These are phyloP conservation scores for Aphanoascus verrucosus DNA, from an alignment of 2,329 filamentous ascomycete species.

Conservation along the genomic window DNA sequence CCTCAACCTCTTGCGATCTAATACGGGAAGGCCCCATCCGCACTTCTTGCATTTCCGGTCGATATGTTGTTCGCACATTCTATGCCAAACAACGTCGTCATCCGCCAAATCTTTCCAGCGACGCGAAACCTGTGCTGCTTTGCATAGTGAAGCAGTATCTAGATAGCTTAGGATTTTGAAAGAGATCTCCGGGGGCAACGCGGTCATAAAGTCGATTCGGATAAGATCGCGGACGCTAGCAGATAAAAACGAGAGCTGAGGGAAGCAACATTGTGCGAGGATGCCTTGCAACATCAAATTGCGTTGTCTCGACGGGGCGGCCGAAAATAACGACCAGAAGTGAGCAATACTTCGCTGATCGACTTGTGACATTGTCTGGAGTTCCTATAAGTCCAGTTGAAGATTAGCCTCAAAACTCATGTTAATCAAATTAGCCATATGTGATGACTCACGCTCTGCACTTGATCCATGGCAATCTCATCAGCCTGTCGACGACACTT, in stretches of 20 bases:
- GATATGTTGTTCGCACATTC: constrained; percentile 96
- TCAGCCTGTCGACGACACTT: constrained; percentile 89
- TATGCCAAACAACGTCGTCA: constrained; percentile 94
- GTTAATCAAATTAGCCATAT: too few species aligned
- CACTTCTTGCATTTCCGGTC: constrained; percentile 90
- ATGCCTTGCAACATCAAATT: constrained; percentile 96
- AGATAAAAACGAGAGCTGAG: constrained; percentile 86
- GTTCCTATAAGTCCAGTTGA: constrained; percentile 45
- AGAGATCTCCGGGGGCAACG: constrained; percentile 77
- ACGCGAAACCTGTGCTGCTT: constrained; percentile 85
- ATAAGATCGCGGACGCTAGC: constrained; percentile 86
- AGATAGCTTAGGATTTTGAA: constrained; percentile 90
- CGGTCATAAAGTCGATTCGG: constrained; percentile 90
- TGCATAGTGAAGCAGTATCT: constrained; percentile 88
- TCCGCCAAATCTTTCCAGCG: constrained; percentile 86
- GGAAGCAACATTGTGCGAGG: constrained; percentile 92
- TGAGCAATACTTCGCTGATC: constrained; percentile 95
- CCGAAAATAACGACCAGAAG: constrained; percentile 96
- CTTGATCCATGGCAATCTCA: constrained; percentile 88
- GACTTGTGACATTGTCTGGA: constrained; percentile 66
- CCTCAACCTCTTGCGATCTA: constrained; percentile 78
- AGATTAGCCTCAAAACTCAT: constrained; percentile 24
- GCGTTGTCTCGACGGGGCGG: constrained; percentile 83
- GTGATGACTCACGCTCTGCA: constrained; percentile 62
- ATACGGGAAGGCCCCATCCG: constrained; percentile 81